Percentiles rank a stretch among this genome's conserved stretches.
phyloP scores from a whole-genome alignment of 75 land plant genomes.

The Azolla pinnata region DNA sequence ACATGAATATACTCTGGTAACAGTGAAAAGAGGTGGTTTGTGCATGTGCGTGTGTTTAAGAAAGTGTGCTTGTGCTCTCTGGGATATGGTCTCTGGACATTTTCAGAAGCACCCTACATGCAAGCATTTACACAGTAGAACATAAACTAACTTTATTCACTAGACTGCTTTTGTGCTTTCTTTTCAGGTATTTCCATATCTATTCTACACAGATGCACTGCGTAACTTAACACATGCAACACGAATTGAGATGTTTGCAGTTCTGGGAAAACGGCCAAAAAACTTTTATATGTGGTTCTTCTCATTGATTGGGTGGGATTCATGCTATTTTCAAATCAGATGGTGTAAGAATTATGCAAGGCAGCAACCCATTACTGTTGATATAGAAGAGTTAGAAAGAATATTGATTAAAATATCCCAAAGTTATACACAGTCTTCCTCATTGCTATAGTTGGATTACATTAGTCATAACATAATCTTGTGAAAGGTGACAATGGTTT shows the following conservation, averaged over 20 bases:
- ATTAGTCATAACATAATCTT: too few relatives aligned
- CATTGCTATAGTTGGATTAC: too few relatives aligned
- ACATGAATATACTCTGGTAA: too few relatives aligned
- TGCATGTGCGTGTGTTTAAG: too few relatives aligned
- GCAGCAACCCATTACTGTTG: slow-evolving; percentile 23
- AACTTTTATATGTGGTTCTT: slow-evolving; percentile 15
- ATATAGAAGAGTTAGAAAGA: slow-evolving; percentile 17
- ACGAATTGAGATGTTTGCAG: slow-evolving; percentile 16
- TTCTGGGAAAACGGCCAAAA: slow-evolving; percentile 28
- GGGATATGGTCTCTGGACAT: too few relatives aligned
- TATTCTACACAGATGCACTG: slow-evolving; percentile 31
- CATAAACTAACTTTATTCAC: too few relatives aligned
- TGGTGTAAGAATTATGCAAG: slow-evolving; percentile 46
- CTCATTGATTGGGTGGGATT: slow-evolving; percentile 33
- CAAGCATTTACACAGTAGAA: too few relatives aligned
- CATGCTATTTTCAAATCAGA: slow-evolving; percentile 16
- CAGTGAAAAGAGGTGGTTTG: too few relatives aligned
- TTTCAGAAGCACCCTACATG: too few relatives aligned
- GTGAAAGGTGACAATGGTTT: too few relatives aligned
- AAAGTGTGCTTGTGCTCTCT: too few relatives aligned
- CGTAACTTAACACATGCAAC: slow-evolving; percentile 41
- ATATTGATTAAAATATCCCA: slow-evolving; percentile 5
- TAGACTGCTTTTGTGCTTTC: slow-evolving; percentile 1
- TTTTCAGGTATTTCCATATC: slow-evolving; percentile 37
- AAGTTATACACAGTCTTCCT: not conserved